phyloP scores from a whole-genome alignment of 2,329 filamentous ascomycete genomes.

The Exserohilum rostratum region DNA sequence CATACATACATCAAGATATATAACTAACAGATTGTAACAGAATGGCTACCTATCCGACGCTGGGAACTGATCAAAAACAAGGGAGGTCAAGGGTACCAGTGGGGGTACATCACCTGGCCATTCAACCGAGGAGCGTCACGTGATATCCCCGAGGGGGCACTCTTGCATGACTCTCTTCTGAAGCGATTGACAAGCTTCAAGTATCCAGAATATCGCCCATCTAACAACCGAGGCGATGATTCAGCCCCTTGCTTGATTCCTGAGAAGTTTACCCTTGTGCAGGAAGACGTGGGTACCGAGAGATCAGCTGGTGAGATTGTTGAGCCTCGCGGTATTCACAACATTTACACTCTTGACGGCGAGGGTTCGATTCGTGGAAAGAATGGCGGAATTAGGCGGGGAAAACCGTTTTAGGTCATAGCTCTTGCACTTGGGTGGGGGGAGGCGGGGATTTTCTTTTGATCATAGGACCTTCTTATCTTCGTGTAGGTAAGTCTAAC shows the following conservation, averaged over 20 bases:
- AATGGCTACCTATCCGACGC: conserved; percentile 4
- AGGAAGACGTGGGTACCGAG: neutral
- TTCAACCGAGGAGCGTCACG: neutral
- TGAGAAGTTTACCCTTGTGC: neutral
- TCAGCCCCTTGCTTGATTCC: neutral
- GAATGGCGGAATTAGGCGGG: too few relatives aligned
- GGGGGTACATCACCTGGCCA: neutral
- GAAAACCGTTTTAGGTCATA: too few relatives aligned
- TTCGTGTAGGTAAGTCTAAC: too few relatives aligned
- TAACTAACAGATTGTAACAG: neutral
- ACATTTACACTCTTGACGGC: neutral
- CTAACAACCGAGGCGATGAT: neutral
- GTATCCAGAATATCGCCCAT: neutral
- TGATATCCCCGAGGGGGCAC: neutral
- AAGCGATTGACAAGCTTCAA: neutral
- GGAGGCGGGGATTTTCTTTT: too few relatives aligned
- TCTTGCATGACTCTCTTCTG: conserved; percentile 1
- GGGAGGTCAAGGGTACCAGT: neutral
- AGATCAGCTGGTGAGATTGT: neutral
- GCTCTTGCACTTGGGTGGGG: too few relatives aligned
- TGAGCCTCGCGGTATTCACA: neutral
- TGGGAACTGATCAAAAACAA: neutral
- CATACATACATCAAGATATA: neutral
- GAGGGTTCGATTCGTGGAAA: too few relatives aligned
- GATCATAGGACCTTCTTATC: too few relatives aligned